phyloP scores from a whole-genome alignment of 177 flowering plant genomes.

The Vitis hybrid region DNA sequence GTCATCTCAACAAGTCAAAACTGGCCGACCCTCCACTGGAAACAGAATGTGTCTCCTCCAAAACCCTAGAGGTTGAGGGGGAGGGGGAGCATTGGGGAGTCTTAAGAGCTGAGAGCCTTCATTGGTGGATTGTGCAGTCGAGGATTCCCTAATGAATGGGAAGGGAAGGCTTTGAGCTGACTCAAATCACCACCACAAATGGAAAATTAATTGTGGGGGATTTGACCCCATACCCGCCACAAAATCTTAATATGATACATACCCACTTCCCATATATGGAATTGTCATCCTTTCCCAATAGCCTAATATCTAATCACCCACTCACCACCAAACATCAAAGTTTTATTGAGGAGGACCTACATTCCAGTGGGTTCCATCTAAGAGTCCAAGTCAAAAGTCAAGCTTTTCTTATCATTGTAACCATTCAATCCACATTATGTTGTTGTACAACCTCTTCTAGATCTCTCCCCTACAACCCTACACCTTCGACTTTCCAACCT shows the following conservation, averaged over 20 bases:
- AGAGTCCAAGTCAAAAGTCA: conserved; percentile 20
- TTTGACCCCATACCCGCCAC: conserved; percentile 33
- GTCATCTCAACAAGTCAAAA: conserved; percentile 27
- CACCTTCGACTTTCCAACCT: not conserved
- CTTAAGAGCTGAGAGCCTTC: conserved; percentile 12
- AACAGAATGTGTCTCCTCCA: not conserved
- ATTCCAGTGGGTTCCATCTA: conserved; percentile 20
- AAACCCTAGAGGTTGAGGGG: conserved; percentile 8
- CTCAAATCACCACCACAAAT: conserved; percentile 20
- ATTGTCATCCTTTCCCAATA: conserved; percentile 19
- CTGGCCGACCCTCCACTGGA: conserved; percentile 27
- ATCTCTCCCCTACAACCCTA: no score
- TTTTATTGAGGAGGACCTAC: not conserved
- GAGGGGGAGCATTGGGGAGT: not conserved
- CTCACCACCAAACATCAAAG: conserved; percentile 4
- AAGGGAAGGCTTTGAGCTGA: conserved; percentile 23
- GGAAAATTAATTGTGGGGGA: conserved; percentile 15
- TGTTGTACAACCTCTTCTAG: conserved; percentile 1
- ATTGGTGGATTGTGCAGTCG: conserved; percentile 25
- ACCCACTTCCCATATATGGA: conserved; percentile 31
- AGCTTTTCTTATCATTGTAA: conserved; percentile 17
- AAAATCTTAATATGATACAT: conserved; percentile 16
- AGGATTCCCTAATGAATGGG: conserved; percentile 24
- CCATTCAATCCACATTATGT: conserved; percentile 8
- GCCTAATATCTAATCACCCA: conserved; percentile 18